Base-by-base conservation (phyloP, 2,329 filamentous ascomycete species). In the Clonostachys rosea region DNA sequence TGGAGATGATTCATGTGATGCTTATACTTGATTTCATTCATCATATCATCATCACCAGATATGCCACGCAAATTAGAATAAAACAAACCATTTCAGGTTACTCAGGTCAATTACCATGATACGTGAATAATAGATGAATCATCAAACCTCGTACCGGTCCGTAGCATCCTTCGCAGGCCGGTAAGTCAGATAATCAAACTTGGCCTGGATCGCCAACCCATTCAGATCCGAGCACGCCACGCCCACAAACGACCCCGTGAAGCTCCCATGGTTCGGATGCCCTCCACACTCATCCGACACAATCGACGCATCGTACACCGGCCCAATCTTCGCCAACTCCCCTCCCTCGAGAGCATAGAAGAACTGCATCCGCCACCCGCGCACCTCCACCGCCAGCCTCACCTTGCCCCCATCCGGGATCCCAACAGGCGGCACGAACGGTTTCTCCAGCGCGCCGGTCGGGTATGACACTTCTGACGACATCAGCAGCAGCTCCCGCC, bases 241-340 rank as follows among this genome's bases (percentile, higher is more conserved):
- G 0, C 78, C 78, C 1, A 80, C 73, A 64, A 81, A 81, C 1
- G 81, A 78, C 1, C 81, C 81, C 1, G 81, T 84, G 51, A 84
- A 85, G 58, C 81, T 84, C 2, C 81, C 81, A 51, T 84, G 78
- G 3, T 66, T 71, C 50, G 76, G 72, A 50, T 84, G 79, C 0
- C 80, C 81, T 10, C 81, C 81, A 48, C 81, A 84, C 63, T 85
- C 81, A 54, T 85, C 81, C 11, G 73, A 79, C 8, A 84, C 50
- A 13, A 84, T 75, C 7, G 76, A 78, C 0, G 80, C 81, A 53
- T 84, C 78, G 41, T 75, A 74, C 2, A 79, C 73, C 0, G 75
- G 76, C 0, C 81, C 81, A 43, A 84, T 66, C 50, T 70, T 62
- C 55, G 69, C 67, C 49, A 79, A 50, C 24, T 68, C 47, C 8